Conservation (phyloP, 768 basidiomycete genomes). For the Trametes villosa region DNA sequence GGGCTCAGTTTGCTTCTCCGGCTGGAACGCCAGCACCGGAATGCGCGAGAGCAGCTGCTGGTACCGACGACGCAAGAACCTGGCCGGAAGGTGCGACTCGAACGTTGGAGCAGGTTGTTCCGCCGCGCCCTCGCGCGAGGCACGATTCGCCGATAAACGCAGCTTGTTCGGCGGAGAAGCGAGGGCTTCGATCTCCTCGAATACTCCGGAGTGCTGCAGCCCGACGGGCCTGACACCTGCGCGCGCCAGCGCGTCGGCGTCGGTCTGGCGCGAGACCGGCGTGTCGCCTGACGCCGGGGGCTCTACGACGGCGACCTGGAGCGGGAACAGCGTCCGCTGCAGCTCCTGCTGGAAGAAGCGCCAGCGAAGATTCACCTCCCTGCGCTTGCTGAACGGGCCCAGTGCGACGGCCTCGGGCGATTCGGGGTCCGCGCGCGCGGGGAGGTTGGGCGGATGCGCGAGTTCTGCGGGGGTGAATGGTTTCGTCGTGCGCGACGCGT, state of each 20-base stretch:
- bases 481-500: slow-evolving; percentile 49
- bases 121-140: neutral
- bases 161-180: slow-evolving; percentile 40
- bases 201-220: slow-evolving; percentile 47
- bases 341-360: slow-evolving; percentile 60
- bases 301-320: slow-evolving; percentile 48
- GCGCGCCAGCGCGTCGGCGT: slow-evolving; percentile 22
- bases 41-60: slow-evolving; percentile 60
- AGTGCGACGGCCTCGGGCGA: slow-evolving; percentile 63
- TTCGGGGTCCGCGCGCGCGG: slow-evolving; percentile 55
- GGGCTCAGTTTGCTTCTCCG: neutral
- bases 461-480: slow-evolving; percentile 48
- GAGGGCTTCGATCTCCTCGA: slow-evolving; percentile 51
- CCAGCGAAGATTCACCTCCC: slow-evolving; percentile 75
- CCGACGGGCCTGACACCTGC: slow-evolving; percentile 42
- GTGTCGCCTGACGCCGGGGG: neutral
- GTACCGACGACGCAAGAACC: slow-evolving; percentile 54
- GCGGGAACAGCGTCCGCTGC: slow-evolving; percentile 61
- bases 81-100: slow-evolving; percentile 19
- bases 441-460: slow-evolving; percentile 55
- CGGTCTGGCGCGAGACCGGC: slow-evolving; percentile 1
- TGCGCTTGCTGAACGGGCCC: slow-evolving; percentile 72
- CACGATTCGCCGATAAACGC: slow-evolving; percentile 10
- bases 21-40: slow-evolving; percentile 54
- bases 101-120: neutral